These are phyloP conservation scores for Buxus sempervirens DNA, from an alignment of 164 flowering plant genomes.

Conservation along the genomic window DNA sequence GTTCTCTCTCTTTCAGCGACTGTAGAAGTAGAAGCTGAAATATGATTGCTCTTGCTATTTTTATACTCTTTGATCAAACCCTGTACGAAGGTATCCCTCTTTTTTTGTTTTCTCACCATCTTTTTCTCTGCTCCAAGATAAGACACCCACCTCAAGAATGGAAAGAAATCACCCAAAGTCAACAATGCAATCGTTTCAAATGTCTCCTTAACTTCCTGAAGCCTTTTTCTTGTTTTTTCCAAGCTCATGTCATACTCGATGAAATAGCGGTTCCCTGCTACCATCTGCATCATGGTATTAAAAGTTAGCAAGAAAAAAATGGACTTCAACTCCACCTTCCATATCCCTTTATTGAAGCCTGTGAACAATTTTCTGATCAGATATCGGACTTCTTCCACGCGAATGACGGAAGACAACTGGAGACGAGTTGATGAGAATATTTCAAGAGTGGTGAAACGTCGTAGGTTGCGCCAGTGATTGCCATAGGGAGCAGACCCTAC, in stretches of 20 bases:
- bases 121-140: background rate
- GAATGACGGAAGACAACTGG: slow-evolving; percentile 1
- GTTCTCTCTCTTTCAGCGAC: background rate
- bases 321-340: slow-evolving; percentile 8
- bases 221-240: background rate
- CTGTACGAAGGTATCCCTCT: background rate
- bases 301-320: background rate
- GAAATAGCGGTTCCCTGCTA: background rate
- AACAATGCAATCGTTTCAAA: background rate
- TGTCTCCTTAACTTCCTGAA: background rate
- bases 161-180: background rate
- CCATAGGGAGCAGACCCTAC: slow-evolving; percentile 15
- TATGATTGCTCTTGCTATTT: background rate
- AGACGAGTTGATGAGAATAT: slow-evolving; percentile 16
- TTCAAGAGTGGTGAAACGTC: slow-evolving; percentile 13
- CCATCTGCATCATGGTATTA: background rate
- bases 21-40: background rate
- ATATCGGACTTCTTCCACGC: slow-evolving; percentile 10
- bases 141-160: background rate
- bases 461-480: slow-evolving; percentile 21
- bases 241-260: background rate
- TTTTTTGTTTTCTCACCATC: background rate
- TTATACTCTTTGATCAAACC: background rate
- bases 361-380: slow-evolving; percentile 1
- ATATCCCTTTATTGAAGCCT: background rate